Evolutionary conservation across 371 early-diverging fungal species (phyloP).

Genomic region (Lichtheimia hyalospora): DNA sequence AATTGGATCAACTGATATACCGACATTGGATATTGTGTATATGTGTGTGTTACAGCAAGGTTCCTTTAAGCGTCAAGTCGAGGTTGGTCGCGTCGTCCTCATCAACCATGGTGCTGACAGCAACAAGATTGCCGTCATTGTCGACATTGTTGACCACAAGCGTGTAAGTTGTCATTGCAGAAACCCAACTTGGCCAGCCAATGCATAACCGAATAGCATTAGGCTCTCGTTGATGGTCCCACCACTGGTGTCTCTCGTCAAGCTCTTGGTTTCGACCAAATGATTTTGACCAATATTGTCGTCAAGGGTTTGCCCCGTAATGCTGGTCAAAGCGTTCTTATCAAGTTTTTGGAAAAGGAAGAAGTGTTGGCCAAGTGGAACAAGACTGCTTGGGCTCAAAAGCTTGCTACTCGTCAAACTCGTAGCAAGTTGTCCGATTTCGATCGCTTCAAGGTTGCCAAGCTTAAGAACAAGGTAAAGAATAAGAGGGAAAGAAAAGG

Average conservation of each 20-base stretch:
- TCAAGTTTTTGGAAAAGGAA: slow-evolving; percentile 83
- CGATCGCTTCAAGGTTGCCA: slow-evolving; percentile 94
- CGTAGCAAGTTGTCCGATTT: slow-evolving; percentile 89
- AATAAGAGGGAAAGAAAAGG: background rate
- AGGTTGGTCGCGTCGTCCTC: slow-evolving; percentile 98
- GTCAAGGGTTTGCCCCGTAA: slow-evolving; percentile 85
- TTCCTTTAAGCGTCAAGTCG: slow-evolving; percentile 90
- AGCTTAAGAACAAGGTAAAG: slow-evolving; percentile 79
- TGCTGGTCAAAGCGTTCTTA: slow-evolving; percentile 75
- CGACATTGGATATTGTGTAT: background rate
- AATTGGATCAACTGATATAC: background rate
- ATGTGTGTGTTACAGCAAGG: slow-evolving; percentile 35
- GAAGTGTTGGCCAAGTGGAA: slow-evolving; percentile 78
- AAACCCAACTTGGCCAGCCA: background rate
- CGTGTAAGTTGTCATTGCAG: slow-evolving; percentile 54
- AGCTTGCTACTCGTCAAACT: slow-evolving; percentile 77
- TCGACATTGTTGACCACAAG: slow-evolving; percentile 98
- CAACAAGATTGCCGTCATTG: slow-evolving; percentile 96
- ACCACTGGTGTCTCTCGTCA: slow-evolving; percentile 93
- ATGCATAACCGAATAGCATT: slow-evolving; percentile 2
- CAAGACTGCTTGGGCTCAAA: slow-evolving; percentile 93
- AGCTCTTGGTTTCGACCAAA: slow-evolving; percentile 81
- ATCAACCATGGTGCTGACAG: slow-evolving; percentile 91
- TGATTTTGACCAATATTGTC: slow-evolving; percentile 87
- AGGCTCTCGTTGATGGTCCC: slow-evolving; percentile 97